These are phyloP conservation scores for Zasmidium angulare DNA, from an alignment of 2,329 filamentous ascomycete species.

Conservation along the genomic window DNA sequence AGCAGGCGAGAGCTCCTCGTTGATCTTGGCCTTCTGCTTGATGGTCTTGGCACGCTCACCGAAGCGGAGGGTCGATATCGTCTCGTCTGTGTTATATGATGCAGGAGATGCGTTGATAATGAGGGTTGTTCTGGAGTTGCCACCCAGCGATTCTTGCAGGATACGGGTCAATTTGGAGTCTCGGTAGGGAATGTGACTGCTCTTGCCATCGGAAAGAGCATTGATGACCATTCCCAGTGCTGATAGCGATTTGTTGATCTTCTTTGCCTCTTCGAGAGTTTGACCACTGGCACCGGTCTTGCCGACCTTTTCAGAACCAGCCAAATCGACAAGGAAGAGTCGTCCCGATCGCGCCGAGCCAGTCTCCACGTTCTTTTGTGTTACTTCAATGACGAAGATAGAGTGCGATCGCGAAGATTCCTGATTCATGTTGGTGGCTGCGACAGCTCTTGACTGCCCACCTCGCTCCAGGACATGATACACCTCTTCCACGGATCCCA, in stretches of 20 bases:
- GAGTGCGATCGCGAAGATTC: conserved; percentile 98
- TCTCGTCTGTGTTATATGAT: conserved; percentile 97
- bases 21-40: conserved; percentile 99
- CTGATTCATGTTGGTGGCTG: conserved; percentile 98
- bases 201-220: conserved; percentile 93
- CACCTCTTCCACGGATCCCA: conserved; percentile 91
- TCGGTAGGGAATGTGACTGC: conserved; percentile 90
- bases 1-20: conserved; percentile 91
- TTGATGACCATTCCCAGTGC: conserved; percentile 99
- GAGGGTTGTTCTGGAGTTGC: conserved; percentile 95
- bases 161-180: conserved; percentile 98
- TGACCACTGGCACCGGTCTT: conserved; percentile 98
- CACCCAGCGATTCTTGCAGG: conserved; percentile 92
- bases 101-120: conserved; percentile 99
- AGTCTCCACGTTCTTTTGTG: conserved; percentile 96
- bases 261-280: conserved; percentile 96
- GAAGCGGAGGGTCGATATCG: conserved; percentile 85
- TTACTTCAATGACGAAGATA: conserved; percentile 95
- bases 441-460: conserved; percentile 84
- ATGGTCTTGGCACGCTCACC: conserved; percentile 97
- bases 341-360: conserved; percentile 95
- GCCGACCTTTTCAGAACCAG: conserved; percentile 96
- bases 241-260: conserved; percentile 99
- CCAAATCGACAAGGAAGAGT: conserved; percentile 95
- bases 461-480: conserved; percentile 96